phyloP scores from a whole-genome alignment of 306 rosid species.

The Quercus variabilis region DNA sequence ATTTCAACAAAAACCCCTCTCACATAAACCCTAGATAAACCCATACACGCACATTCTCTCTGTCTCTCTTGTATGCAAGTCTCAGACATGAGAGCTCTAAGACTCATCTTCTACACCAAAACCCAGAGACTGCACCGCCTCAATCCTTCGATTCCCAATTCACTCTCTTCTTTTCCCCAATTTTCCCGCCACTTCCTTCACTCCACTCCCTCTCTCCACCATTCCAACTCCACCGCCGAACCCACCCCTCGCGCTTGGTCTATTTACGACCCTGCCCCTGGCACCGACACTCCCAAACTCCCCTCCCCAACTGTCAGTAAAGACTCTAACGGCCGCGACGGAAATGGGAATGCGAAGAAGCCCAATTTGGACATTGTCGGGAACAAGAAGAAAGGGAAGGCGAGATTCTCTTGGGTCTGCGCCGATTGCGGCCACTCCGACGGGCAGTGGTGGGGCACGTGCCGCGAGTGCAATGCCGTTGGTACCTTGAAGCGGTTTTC shows the following conservation, averaged over 20 bases:
- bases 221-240: not conserved
- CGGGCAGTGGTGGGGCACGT: slow-evolving; percentile 81
- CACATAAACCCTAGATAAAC: slow-evolving; percentile 8
- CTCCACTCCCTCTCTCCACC: slow-evolving; percentile 21
- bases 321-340: not conserved
- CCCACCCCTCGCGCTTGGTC: slow-evolving; percentile 40
- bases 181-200: slow-evolving; percentile 30
- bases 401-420: slow-evolving; percentile 66
- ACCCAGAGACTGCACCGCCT: slow-evolving; percentile 19
- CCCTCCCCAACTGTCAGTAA: no score
- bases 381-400: slow-evolving; percentile 45
- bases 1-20: not conserved
- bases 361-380: slow-evolving; percentile 16
- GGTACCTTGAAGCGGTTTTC: slow-evolving; percentile 50
- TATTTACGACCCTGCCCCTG: slow-evolving; percentile 22
- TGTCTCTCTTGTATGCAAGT: slow-evolving; percentile 13
- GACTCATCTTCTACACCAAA: slow-evolving; percentile 32
- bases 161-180: slow-evolving; percentile 20
- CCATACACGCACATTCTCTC: not conserved
- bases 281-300: no score
- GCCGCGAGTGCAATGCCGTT: slow-evolving; percentile 40
- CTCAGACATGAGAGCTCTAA: slow-evolving; percentile 46
- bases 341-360: slow-evolving; percentile 24
- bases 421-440: slow-evolving; percentile 49
- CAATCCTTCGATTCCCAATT: slow-evolving; percentile 8